Conservation (phyloP, 228 moss, liverwort and hornwort species). For the Sphagnum magellanicum region DNA sequence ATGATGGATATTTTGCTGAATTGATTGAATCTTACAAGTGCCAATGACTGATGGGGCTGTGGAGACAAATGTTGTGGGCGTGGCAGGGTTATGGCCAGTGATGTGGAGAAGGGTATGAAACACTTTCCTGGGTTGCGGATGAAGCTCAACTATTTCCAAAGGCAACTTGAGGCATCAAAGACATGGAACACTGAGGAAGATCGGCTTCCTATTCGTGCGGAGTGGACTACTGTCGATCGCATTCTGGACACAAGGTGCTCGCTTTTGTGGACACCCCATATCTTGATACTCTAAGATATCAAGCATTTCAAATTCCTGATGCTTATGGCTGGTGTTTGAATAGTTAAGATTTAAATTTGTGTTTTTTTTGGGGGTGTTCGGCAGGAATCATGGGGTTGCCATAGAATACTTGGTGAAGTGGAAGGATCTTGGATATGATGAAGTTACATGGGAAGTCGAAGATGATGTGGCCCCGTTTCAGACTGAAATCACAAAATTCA, state of each 20-base stretch:
- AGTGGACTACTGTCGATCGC: constrained; percentile 99
- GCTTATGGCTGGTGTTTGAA: too few relatives aligned
- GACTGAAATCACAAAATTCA: constrained; percentile 71
- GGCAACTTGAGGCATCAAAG: constrained; percentile 72
- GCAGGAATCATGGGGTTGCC: constrained; percentile 81
- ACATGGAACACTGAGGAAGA: constrained; percentile 93
- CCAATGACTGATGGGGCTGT: too few relatives aligned
- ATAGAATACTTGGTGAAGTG: constrained; percentile 97
- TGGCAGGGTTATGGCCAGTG: constrained; percentile 81
- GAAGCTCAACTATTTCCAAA: constrained; percentile 87
- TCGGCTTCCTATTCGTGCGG: constrained; percentile 84
- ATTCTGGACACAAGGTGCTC: constrained; percentile 81
- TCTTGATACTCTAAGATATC: not conserved
- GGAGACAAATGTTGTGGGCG: too few relatives aligned
- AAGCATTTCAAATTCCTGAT: not conserved
- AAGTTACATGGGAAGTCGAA: constrained; percentile 95
- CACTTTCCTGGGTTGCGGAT: constrained; percentile 82
- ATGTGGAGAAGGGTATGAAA: constrained; percentile 94
- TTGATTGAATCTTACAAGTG: too few relatives aligned
- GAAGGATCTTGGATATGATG: constrained; percentile 97
- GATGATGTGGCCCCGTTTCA: constrained; percentile 85
- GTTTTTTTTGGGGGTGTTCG: too few relatives aligned
- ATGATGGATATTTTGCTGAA: too few relatives aligned
- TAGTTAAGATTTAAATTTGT: not conserved
- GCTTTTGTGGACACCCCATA: not conserved